Conservation (phyloP, 228 moss, liverwort and hornwort species). For the Sphagnum magellanicum region DNA sequence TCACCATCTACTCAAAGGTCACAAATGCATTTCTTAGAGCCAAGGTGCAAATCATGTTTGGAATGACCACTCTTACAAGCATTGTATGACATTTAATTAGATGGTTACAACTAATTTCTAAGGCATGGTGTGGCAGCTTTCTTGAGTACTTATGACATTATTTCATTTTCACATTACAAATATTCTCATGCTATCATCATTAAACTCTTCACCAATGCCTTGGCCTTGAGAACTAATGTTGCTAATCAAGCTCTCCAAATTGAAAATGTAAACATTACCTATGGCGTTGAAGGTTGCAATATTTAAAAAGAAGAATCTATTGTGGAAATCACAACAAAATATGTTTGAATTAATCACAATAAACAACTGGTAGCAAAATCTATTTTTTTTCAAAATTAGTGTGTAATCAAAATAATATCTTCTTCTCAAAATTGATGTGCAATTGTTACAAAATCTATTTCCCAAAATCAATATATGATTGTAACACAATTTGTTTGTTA, state of each 20-base stretch:
- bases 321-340: too few species aligned
- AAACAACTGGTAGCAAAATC: too few species aligned
- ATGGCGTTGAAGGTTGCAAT: slow-evolving; percentile 10
- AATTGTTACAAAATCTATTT: too few species aligned
- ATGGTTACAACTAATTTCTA: slow-evolving; percentile 48
- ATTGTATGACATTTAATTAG: slow-evolving; percentile 33
- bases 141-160: slow-evolving; percentile 25
- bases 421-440: too few species aligned
- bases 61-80: slow-evolving; percentile 52
- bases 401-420: too few species aligned
- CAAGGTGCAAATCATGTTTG: slow-evolving; percentile 22
- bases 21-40: slow-evolving; percentile 24
- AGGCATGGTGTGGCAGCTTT: slow-evolving; percentile 41
- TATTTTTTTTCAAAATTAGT: too few species aligned
- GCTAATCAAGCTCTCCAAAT: slow-evolving; percentile 35
- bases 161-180: slow-evolving; percentile 15
- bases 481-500: too few species aligned
- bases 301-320: too few species aligned
- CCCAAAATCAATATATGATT: too few species aligned
- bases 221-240: slow-evolving; percentile 25
- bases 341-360: too few species aligned
- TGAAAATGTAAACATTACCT: slow-evolving; percentile 23
- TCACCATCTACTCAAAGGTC: slow-evolving; percentile 29
- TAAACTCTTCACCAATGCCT: slow-evolving; percentile 26
- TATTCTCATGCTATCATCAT: slow-evolving; percentile 36